A percentile compares a stretch with the other conserved stretches of the same genome.
Conservation (phyloP, 1,284 basidiomycete genomes). For the Tremellales sp. region DNA sequence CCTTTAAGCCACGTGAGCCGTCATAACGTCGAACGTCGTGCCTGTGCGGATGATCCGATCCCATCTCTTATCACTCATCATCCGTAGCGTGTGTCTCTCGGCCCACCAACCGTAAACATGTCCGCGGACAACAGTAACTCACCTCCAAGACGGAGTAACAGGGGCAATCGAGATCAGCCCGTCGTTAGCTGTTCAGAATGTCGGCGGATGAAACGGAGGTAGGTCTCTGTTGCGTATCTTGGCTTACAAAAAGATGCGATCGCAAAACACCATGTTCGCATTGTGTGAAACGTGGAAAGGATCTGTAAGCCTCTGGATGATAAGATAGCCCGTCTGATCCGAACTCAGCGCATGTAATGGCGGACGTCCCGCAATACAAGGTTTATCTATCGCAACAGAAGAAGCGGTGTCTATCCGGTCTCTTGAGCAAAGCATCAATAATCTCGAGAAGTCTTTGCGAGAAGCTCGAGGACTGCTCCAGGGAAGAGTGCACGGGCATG, state of each 20-base stretch:
- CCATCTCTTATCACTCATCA: too few relatives aligned
- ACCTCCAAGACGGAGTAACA: background rate
- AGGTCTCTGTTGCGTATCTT: background rate
- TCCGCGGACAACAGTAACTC: too few relatives aligned
- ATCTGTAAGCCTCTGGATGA: background rate
- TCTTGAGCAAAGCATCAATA: background rate
- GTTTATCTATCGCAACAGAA: conserved; percentile 1
- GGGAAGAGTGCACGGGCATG: background rate
- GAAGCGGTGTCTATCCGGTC: background rate
- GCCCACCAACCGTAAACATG: too few relatives aligned
- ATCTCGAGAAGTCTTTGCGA: conserved; percentile 4
- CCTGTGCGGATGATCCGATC: too few relatives aligned
- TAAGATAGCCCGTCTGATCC: background rate
- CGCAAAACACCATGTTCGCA: conserved; percentile 8
- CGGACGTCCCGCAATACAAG: background rate
- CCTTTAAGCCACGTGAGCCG: too few relatives aligned
- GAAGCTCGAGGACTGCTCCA: conserved; percentile 1
- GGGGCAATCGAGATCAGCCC: conserved; percentile 8
- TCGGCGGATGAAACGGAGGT: conserved; percentile 10
- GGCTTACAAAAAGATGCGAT: conserved; percentile 8
- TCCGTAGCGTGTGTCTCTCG: too few relatives aligned
- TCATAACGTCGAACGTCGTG: too few relatives aligned
- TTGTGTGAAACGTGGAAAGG: conserved; percentile 8
- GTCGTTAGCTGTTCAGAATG: conserved; percentile 11
- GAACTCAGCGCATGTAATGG: background rate